These are phyloP conservation scores for Boletus barrowsii DNA, from an alignment of 768 basidiomycete species.

Conservation along the genomic window DNA sequence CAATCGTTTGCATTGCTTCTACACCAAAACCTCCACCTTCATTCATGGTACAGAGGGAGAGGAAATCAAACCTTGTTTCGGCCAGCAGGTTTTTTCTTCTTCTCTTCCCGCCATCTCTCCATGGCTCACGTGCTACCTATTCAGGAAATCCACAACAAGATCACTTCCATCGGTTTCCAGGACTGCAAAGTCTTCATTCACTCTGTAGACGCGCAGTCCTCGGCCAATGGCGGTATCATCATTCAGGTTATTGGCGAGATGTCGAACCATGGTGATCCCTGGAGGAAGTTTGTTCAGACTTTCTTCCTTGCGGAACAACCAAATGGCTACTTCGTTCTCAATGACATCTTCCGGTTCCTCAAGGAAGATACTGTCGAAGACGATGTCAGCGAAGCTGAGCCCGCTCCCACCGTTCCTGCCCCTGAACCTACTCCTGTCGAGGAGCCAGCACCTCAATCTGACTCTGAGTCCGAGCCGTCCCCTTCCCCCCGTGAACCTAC, in stretches of 20 bases:
- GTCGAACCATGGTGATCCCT: slow-evolving; percentile 87
- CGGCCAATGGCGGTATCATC: slow-evolving; percentile 92
- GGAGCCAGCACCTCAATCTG: slow-evolving; percentile 31
- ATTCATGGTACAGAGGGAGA: slow-evolving; percentile 98
- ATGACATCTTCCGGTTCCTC: slow-evolving; percentile 99
- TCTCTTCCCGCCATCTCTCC: slow-evolving; percentile 1
- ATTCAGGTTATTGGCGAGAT: slow-evolving; percentile 99
- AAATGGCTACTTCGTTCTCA: slow-evolving; percentile 98
- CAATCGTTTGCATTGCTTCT: slow-evolving; percentile 96
- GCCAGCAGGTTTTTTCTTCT: slow-evolving; percentile 73
- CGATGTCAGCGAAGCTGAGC: slow-evolving; percentile 52
- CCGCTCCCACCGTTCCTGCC: slow-evolving; percentile 30
- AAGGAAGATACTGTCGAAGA: slow-evolving; percentile 93
- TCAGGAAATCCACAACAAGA: slow-evolving; percentile 96
- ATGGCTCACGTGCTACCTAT: slow-evolving; percentile 3
- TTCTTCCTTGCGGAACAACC: slow-evolving; percentile 99
- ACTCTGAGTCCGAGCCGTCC: slow-evolving; percentile 28
- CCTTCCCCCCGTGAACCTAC: slow-evolving; percentile 31
- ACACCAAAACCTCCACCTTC: slow-evolving; percentile 96
- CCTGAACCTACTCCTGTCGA: slow-evolving; percentile 37
- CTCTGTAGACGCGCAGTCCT: slow-evolving; percentile 96
- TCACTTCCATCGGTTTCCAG: slow-evolving; percentile 88
- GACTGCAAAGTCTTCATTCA: slow-evolving; percentile 99
- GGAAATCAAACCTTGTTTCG: slow-evolving; percentile 83
- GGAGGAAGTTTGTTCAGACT: slow-evolving; percentile 99